A percentile compares a stretch with the other conserved stretches of the same genome.
Evolutionary conservation across 768 basidiomycete genomes (phyloP).

Genomic region (Clitopilus hobsonii): DNA sequence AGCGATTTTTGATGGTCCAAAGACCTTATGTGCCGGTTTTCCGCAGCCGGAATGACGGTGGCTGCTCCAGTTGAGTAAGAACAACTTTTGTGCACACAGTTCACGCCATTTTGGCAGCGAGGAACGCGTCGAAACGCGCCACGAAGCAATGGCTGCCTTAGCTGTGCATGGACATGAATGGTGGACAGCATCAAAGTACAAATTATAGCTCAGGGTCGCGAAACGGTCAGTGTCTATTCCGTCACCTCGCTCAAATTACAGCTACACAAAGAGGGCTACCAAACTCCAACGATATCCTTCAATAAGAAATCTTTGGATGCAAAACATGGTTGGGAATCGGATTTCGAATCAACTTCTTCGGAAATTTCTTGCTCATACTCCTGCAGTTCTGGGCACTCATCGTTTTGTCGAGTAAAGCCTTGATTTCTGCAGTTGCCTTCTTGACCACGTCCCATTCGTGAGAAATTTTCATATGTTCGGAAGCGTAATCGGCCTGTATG

Average conservation of each 20-base stretch:
- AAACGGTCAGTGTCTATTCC: not conserved
- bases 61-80: not conserved
- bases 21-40: conserved; percentile 1
- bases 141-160: conserved; percentile 1
- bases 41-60: not conserved
- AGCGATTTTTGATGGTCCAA: not conserved
- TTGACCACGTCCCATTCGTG: conserved; percentile 36
- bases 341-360: conserved; percentile 34
- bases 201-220: not conserved
- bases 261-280: not conserved
- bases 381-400: conserved; percentile 46
- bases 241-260: not conserved
- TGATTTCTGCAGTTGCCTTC: conserved; percentile 31
- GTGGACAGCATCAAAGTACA: not conserved
- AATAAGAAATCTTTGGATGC: conserved; percentile 12
- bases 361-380: conserved; percentile 46
- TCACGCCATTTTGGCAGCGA: not conserved
- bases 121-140: not conserved
- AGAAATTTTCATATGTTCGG: conserved; percentile 33
- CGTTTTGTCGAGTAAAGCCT: conserved; percentile 27
- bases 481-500: conserved; percentile 37
- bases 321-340: conserved; percentile 18
- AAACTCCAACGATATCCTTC: too few relatives aligned
- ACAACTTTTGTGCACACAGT: not conserved
- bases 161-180: not conserved